phyloP scores from a whole-genome alignment of 306 rosid species.

The Cyclanthera cordifolia region DNA sequence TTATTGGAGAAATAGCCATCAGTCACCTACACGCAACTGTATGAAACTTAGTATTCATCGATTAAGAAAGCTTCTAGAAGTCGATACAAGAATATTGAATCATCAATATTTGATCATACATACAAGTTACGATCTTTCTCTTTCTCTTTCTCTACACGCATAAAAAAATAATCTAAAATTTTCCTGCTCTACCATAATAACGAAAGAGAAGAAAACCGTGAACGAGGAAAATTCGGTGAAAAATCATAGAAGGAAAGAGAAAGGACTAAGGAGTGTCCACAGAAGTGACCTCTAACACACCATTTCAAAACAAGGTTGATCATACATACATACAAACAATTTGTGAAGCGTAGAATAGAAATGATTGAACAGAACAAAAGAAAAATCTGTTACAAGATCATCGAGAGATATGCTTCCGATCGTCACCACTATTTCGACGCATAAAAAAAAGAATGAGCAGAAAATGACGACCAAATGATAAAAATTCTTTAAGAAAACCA shows the following conservation, averaged over 20 bases:
- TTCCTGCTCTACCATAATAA: not conserved
- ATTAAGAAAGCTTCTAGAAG: slow-evolving; percentile 10
- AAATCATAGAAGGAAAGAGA: not conserved
- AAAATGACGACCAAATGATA: not conserved
- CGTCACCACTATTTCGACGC: not conserved
- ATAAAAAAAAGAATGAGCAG: not conserved
- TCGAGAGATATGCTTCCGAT: not conserved
- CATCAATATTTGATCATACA: not conserved
- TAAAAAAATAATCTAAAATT: not conserved
- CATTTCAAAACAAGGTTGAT: not conserved
- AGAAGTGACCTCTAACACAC: not conserved
- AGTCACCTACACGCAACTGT: not conserved
- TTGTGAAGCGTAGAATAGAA: not conserved
- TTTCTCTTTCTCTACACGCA: not conserved
- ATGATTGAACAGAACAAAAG: not conserved
- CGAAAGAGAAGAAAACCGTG: not conserved
- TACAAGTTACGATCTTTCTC: not conserved
- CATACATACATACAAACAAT: no score
- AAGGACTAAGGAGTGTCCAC: not conserved
- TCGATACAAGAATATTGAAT: not conserved
- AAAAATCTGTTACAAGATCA: not conserved
- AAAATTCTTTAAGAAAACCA: not conserved
- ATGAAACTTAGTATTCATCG: slow-evolving; percentile 11
- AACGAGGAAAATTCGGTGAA: not conserved
- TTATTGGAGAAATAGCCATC: not conserved